Evolutionary conservation across 1,284 basidiomycete genomes (phyloP).

Genomic region (Fomitopsis pinicola): DNA sequence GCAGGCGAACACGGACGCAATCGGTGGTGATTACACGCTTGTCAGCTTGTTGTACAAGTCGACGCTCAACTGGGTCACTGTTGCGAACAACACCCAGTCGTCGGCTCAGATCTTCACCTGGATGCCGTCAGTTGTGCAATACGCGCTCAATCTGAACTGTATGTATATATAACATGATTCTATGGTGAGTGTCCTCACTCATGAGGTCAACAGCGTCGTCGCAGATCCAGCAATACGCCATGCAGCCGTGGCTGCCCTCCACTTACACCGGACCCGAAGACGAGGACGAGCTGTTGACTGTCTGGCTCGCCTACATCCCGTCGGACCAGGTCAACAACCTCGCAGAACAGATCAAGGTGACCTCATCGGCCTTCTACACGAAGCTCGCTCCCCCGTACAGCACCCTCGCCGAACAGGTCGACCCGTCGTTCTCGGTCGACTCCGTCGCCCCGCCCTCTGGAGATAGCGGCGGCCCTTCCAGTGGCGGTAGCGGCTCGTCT

Average conservation of each 20-base stretch:
- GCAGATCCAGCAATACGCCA: conserved; percentile 49
- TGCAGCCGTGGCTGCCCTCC: conserved; percentile 56
- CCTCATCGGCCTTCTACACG: conserved; percentile 58
- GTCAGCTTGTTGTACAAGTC: conserved; percentile 57
- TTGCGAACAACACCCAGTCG: conserved; percentile 42
- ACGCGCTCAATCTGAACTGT: conserved; percentile 47
- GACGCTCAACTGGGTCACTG: conserved; percentile 60
- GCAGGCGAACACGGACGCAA: conserved; percentile 18
- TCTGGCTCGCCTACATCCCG: conserved; percentile 61
- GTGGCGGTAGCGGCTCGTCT: conserved; percentile 10
- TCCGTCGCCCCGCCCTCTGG: conserved; percentile 33
- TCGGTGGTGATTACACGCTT: conserved; percentile 37
- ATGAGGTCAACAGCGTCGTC: not conserved
- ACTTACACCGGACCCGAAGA: conserved; percentile 47
- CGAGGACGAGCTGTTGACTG: conserved; percentile 45
- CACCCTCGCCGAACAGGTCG: conserved; percentile 56
- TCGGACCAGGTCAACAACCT: conserved; percentile 42
- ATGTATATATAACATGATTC: conserved; percentile 1
- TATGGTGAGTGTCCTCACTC: not conserved
- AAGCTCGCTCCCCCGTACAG: conserved; percentile 31
- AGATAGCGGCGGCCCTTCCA: conserved; percentile 12
- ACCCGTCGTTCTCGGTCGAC: conserved; percentile 51
- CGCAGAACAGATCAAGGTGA: conserved; percentile 49
- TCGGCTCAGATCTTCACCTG: conserved; percentile 63
- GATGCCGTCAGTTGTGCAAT: conserved; percentile 46